Percentiles rank a stretch among this genome's conserved stretches.
Conservation (phyloP, 2,329 filamentous ascomycete genomes). For the Rhexocercosporidium sp. region DNA sequence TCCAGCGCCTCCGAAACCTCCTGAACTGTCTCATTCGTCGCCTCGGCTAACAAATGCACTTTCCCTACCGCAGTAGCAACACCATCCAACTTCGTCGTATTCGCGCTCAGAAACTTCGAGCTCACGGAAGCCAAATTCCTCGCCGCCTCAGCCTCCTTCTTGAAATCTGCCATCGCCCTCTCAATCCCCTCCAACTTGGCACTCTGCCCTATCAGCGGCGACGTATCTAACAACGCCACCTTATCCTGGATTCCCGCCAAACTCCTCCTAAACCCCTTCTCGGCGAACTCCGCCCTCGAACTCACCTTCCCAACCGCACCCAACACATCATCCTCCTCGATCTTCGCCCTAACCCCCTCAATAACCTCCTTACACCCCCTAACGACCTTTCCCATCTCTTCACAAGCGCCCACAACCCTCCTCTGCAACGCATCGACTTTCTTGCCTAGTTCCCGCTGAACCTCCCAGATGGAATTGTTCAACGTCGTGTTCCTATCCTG, state of each 20-base stretch:
- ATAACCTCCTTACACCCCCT: constrained; percentile 26
- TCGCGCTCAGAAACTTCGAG: constrained; percentile 31
- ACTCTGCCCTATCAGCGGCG: constrained; percentile 23
- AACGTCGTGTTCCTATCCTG: constrained; percentile 34
- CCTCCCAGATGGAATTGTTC: constrained; percentile 28
- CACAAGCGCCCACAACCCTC: constrained; percentile 27
- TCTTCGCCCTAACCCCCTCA: constrained; percentile 20
- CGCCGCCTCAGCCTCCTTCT: constrained; percentile 30
- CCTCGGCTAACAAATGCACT: constrained; percentile 25
- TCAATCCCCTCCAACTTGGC: constrained; percentile 30
- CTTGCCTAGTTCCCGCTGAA: constrained; percentile 32
- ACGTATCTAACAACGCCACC: constrained; percentile 29
- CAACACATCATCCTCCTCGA: constrained; percentile 27
- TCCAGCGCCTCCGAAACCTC: constrained; percentile 27
- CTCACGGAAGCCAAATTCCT: constrained; percentile 30
- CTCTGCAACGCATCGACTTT: constrained; percentile 33
- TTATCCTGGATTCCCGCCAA: constrained; percentile 28
- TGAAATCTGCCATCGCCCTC: constrained; percentile 25
- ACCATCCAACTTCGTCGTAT: constrained; percentile 27
- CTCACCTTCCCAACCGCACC: constrained; percentile 26
- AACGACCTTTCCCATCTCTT: constrained; percentile 30
- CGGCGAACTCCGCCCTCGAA: constrained; percentile 26
- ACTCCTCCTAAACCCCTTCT: constrained; percentile 25
- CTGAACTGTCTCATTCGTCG: constrained; percentile 21
- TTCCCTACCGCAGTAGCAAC: constrained; percentile 27